Evolutionary conservation across 495 filamentous ascomycete genomes (phyloP).

Genomic region (Annulohypoxylon bovei): DNA sequence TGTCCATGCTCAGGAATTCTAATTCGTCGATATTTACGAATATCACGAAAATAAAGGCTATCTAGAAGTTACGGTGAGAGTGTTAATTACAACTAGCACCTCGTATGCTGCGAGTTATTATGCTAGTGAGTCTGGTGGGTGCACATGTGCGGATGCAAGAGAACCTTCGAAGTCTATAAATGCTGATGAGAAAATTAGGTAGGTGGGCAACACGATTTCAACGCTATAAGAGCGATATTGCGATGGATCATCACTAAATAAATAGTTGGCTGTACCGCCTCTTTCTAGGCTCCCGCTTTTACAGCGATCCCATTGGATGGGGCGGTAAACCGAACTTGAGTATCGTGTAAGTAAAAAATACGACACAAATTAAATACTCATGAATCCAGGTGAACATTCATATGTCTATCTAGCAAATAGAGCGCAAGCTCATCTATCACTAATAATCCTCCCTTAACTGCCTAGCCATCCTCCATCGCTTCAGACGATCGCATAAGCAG

Average conservation of each 20-base stretch:
- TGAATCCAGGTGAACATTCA: not conserved
- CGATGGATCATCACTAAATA: not conserved
- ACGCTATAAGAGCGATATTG: not conserved
- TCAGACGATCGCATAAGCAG: conserved; percentile 75
- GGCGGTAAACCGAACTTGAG: not conserved
- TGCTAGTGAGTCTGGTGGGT: not conserved
- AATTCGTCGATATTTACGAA: not conserved
- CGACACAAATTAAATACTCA: not conserved
- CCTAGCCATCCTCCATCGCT: not conserved
- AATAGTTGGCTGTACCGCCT: not conserved
- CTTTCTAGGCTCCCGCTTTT: not conserved
- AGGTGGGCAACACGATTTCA: not conserved
- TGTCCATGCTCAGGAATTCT: not conserved
- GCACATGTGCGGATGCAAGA: not conserved
- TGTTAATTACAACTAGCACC: not conserved
- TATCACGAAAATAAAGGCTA: not conserved
- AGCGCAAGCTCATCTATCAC: conserved; percentile 33
- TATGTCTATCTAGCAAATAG: conserved; percentile 14
- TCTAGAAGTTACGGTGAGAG: not conserved
- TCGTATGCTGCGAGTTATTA: not conserved
- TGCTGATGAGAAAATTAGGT: not conserved
- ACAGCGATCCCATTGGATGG: not conserved
- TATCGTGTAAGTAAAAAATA: not conserved
- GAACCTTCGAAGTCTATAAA: too few relatives aligned
- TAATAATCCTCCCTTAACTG: not conserved